These are phyloP conservation scores for Bretziella fagacearum DNA, from an alignment of 2,329 filamentous ascomycete species.

Conservation along the genomic window DNA sequence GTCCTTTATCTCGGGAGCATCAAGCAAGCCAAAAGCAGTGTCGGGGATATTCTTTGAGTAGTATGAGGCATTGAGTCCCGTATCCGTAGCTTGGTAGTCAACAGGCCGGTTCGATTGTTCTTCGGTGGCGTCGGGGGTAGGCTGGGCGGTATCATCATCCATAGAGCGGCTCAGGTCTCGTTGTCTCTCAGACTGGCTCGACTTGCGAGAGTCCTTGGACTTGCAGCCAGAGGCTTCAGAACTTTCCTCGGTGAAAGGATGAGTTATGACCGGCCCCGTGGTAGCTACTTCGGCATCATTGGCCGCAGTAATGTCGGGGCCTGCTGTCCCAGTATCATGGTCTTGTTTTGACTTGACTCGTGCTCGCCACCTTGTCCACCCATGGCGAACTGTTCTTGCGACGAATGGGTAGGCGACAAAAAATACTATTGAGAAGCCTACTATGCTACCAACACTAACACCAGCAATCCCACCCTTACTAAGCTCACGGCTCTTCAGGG, in stretches of 20 bases:
- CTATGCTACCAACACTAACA: constrained; percentile 36
- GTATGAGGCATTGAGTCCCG: constrained; percentile 13
- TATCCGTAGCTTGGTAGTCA: constrained; percentile 5
- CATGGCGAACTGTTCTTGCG: constrained; percentile 12
- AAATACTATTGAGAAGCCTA: constrained; percentile 13
- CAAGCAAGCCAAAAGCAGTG: constrained; percentile 13
- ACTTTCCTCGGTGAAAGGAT: neutral
- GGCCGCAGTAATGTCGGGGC: neutral
- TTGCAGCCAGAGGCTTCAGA: neutral
- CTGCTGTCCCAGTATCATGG: neutral
- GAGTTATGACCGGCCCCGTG: neutral
- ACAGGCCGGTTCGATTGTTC: neutral
- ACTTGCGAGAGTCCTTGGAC: neutral
- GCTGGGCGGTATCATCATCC: neutral
- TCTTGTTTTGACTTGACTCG: neutral
- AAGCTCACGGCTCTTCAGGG: constrained; percentile 15
- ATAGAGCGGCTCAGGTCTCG: neutral
- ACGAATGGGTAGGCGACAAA: constrained; percentile 16
- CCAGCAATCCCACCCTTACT: constrained; percentile 39
- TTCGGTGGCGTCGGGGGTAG: neutral
- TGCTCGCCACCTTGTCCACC: constrained; percentile 9
- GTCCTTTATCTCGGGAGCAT: constrained; percentile 4
- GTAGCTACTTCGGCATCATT: neutral
- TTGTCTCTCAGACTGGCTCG: neutral
- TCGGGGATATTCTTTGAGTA: constrained; percentile 14